A percentile compares a stretch with the other conserved stretches of the same genome.
Evolutionary conservation across 225 moss, liverwort and hornwort species (phyloP).

Genomic region (Physcomitrium patens): DNA sequence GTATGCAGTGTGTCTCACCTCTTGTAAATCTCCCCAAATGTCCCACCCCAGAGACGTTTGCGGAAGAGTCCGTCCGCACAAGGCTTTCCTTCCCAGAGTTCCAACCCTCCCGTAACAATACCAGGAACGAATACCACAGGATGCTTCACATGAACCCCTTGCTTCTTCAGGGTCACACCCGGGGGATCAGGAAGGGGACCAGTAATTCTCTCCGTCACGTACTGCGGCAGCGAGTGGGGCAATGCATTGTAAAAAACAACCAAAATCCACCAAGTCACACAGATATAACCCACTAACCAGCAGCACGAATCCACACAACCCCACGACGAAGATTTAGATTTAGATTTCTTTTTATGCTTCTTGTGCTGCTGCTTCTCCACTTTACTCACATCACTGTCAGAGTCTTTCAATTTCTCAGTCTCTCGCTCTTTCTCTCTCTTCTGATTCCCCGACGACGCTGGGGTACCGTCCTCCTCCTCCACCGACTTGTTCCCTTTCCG

Average conservation of each 20-base stretch:
- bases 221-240: slow-evolving; percentile 78
- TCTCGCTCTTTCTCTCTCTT: slow-evolving; percentile 6
- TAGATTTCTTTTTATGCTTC: slow-evolving; percentile 42
- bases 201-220: slow-evolving; percentile 79
- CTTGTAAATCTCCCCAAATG: slow-evolving; percentile 94
- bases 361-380: slow-evolving; percentile 35
- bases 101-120: slow-evolving; percentile 94
- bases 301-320: slow-evolving; percentile 87
- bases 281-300: slow-evolving; percentile 86
- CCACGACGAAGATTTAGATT: slow-evolving; percentile 52
- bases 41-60: slow-evolving; percentile 96
- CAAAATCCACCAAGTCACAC: slow-evolving; percentile 79
- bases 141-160: slow-evolving; percentile 70
- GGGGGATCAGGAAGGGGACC: slow-evolving; percentile 88
- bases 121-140: slow-evolving; percentile 94
- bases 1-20: slow-evolving; percentile 45
- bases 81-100: slow-evolving; percentile 92
- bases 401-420: slow-evolving; percentile 44
- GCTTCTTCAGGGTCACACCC: slow-evolving; percentile 67
- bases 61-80: slow-evolving; percentile 85
- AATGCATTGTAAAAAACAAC: slow-evolving; percentile 81
- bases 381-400: slow-evolving; percentile 42
- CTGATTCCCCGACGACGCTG: background rate
- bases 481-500: slow-evolving; percentile 50
- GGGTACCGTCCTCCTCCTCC: slow-evolving; percentile 28